A percentile compares a stretch with the other conserved stretches of the same genome.
phyloP scores from a whole-genome alignment of 169 alveolate genomes.

The Eimeria sp. region DNA sequence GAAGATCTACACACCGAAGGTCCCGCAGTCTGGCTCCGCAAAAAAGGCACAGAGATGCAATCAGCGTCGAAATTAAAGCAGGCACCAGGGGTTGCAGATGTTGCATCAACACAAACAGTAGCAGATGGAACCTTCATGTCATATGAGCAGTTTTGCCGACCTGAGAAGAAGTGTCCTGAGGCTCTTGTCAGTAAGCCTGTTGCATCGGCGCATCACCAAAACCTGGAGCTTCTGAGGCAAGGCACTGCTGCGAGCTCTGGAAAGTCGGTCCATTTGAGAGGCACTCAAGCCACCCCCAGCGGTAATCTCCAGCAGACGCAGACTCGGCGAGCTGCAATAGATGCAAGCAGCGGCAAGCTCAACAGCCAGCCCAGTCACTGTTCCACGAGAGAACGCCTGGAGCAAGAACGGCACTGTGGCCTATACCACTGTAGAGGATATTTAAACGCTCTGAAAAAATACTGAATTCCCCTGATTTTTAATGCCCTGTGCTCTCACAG shows the following conservation, averaged over 20 bases:
- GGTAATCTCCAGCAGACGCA: constrained; percentile 59
- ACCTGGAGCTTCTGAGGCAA: constrained; percentile 68
- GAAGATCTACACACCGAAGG: constrained; percentile 53
- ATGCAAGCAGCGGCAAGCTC: constrained; percentile 7
- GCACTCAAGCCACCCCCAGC: constrained; percentile 69
- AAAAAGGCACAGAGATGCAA: neutral
- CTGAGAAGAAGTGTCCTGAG: constrained; percentile 67
- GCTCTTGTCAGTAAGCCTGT: constrained; percentile 42
- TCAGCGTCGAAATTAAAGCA: neutral
- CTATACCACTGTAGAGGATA: neutral
- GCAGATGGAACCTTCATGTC: neutral
- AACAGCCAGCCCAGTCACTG: neutral
- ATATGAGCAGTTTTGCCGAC: neutral
- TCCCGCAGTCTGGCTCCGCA: constrained; percentile 62
- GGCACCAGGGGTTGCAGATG: neutral
- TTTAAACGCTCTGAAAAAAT: neutral
- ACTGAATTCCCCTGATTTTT: neutral
- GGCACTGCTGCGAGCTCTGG: constrained; percentile 58
- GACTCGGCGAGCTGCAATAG: constrained; percentile 69
- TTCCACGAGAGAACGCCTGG: neutral
- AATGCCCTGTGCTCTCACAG: neutral
- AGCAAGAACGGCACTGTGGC: neutral
- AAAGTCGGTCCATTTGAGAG: constrained; percentile 50
- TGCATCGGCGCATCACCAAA: constrained; percentile 72
- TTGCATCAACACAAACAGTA: neutral